Evolutionary conservation across 768 basidiomycete genomes (phyloP).

Genomic region (Sporobolomyces roseus): DNA sequence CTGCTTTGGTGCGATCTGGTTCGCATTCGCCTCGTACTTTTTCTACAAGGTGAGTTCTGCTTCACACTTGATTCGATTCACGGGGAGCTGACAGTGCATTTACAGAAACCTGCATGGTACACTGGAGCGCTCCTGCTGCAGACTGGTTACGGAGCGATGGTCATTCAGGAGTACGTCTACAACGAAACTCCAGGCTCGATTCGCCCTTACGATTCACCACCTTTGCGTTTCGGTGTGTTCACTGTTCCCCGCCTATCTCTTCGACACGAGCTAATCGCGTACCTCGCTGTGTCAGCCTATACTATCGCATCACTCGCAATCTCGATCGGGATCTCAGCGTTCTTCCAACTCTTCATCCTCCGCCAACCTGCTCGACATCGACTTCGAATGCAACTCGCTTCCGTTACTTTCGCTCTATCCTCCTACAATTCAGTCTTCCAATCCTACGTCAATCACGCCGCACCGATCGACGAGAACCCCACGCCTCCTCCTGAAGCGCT

Average conservation of each 20-base stretch:
- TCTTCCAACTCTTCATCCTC: conserved; percentile 40
- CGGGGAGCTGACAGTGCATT: background rate
- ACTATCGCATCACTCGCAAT: conserved; percentile 30
- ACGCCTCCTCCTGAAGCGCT: conserved; percentile 26
- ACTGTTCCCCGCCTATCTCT: too few relatives aligned
- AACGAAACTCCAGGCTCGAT: conserved; percentile 19
- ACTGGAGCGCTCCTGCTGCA: conserved; percentile 28
- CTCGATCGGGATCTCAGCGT: conserved; percentile 30
- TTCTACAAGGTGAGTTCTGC: conserved; percentile 21
- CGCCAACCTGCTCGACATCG: conserved; percentile 36
- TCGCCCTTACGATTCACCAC: conserved; percentile 20
- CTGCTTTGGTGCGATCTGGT: conserved; percentile 27
- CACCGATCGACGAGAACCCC: conserved; percentile 35
- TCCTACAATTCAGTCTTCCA: conserved; percentile 37
- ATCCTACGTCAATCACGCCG: conserved; percentile 36
- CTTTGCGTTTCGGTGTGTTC: conserved; percentile 33
- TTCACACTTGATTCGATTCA: too few relatives aligned
- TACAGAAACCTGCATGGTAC: conserved; percentile 23
- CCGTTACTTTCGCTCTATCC: conserved; percentile 34
- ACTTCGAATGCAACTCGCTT: conserved; percentile 33
- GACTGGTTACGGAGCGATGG: conserved; percentile 19
- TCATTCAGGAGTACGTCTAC: conserved; percentile 31
- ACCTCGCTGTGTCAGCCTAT: too few relatives aligned
- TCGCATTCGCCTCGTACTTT: conserved; percentile 13
- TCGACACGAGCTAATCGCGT: too few relatives aligned